A percentile compares a stretch with the other conserved stretches of the same genome.
These are phyloP conservation scores for Chrysanthemum seticuspe DNA, from an alignment of 129 eudicot genomes.

Conservation along the genomic window DNA sequence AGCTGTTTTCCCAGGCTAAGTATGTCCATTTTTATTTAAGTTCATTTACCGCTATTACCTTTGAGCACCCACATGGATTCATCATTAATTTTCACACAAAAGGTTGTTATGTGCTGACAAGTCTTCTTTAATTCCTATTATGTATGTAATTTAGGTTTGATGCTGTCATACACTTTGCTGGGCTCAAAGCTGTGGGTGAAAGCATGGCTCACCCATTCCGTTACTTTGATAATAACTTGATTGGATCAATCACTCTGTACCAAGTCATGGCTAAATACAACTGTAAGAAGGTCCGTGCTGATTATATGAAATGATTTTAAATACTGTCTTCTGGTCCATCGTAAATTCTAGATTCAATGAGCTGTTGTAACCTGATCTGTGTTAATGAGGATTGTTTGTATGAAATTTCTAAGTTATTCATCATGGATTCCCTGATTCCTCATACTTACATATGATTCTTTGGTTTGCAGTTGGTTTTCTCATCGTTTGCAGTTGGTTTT, in stretches of 20 bases:
- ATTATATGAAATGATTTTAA: constrained; percentile 14
- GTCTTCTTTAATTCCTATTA: not conserved
- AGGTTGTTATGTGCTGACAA: not conserved
- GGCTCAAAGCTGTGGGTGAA: constrained; percentile 95
- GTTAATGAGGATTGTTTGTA: not conserved
- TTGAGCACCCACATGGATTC: not conserved
- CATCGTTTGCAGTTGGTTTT: constrained; percentile 76
- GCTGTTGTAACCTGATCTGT: not conserved
- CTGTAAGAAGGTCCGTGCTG: constrained; percentile 79
- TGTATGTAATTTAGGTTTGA: constrained; percentile 55
- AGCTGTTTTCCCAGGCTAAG: constrained; percentile 65
- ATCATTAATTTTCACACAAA: constrained; percentile 6
- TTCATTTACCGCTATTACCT: not conserved
- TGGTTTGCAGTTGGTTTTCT: constrained; percentile 80
- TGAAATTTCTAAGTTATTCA: not conserved
- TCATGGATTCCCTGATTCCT: not conserved
- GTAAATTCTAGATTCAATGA: too few relatives aligned
- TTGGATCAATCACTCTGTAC: constrained; percentile 89
- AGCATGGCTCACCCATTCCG: constrained; percentile 82
- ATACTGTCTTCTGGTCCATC: not conserved
- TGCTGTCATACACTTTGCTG: constrained; percentile 98
- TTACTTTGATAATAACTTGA: constrained; percentile 82
- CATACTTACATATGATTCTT: constrained; percentile 7
- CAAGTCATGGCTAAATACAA: constrained; percentile 85
- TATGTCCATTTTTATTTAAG: constrained; percentile 30